These are phyloP conservation scores for Cryphonectria nitschkei DNA, from an alignment of 2,329 filamentous ascomycete genomes.

Conservation along the genomic window DNA sequence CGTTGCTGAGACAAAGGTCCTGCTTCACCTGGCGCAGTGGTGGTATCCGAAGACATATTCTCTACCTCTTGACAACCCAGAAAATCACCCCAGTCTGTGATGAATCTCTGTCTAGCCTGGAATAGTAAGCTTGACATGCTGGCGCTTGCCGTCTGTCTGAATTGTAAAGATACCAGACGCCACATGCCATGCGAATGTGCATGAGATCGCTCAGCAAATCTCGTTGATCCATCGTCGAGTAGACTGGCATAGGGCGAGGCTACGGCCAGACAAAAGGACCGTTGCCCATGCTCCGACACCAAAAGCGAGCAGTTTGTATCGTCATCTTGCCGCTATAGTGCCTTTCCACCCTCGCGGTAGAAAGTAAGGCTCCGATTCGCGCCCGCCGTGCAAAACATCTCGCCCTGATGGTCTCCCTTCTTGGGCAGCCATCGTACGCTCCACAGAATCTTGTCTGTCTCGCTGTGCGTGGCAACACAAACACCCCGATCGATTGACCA, in stretches of 20 bases:
- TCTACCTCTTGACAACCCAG: neutral
- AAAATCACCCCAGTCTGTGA: neutral
- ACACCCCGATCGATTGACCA: conserved; percentile 85
- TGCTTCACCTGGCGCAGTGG: too few species aligned
- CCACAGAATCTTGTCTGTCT: conserved; percentile 86
- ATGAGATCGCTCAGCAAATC: neutral
- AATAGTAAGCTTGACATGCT: neutral
- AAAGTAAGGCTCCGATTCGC: conserved; percentile 77
- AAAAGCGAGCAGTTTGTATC: neutral
- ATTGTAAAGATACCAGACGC: neutral
- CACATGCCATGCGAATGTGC: neutral
- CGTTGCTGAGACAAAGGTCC: neutral
- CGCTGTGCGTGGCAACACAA: conserved; percentile 92
- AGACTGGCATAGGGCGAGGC: neutral
- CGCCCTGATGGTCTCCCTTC: conserved; percentile 60
- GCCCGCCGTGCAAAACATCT: conserved; percentile 78
- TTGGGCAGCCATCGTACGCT: conserved; percentile 83
- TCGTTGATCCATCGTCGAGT: neutral
- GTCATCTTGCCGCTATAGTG: neutral
- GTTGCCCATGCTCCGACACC: neutral
- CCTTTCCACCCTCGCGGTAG: conserved; percentile 71
- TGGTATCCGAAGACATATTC: too few species aligned
- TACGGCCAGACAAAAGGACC: neutral
- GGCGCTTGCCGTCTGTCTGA: neutral
- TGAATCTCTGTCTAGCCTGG: neutral